Evolutionary conservation across 164 flowering plant species (phyloP).

Genomic region (Nelumbo lutea): DNA sequence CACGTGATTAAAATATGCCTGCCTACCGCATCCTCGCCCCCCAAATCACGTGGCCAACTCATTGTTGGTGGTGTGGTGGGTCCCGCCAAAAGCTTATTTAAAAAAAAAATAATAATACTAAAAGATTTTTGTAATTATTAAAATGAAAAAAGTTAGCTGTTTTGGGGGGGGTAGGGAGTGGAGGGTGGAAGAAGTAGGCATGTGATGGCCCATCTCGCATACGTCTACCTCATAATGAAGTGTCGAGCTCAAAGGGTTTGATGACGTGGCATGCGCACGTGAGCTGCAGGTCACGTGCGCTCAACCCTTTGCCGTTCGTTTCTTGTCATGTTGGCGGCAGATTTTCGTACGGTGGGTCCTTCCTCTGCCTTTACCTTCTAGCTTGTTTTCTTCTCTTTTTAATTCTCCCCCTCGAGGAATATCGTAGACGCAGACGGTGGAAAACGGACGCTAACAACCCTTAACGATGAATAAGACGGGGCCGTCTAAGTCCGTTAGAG

Average conservation of each 20-base stretch:
- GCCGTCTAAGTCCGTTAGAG: neutral
- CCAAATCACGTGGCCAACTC: conserved; percentile 92
- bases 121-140: neutral
- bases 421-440: conserved; percentile 1
- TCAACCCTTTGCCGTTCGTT: conserved; percentile 50
- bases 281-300: conserved; percentile 67
- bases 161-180: conserved; percentile 3
- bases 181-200: conserved; percentile 14
- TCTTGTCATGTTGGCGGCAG: conserved; percentile 28
- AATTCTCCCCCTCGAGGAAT: too few relatives aligned
- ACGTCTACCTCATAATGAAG: conserved; percentile 20
- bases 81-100: conserved; percentile 12
- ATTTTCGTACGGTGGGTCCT: conserved; percentile 65
- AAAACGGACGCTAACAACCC: conserved; percentile 2
- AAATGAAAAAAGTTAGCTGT: neutral
- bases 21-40: conserved; percentile 50
- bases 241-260: conserved; percentile 15
- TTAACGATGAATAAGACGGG: neutral
- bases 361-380: neutral
- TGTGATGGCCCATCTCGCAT: conserved; percentile 25
- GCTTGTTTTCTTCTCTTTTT: neutral
- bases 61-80: conserved; percentile 31
- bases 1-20: conserved; percentile 57
- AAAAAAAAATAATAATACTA: neutral
- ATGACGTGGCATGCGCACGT: conserved; percentile 37